Conservation (phyloP, 768 basidiomycete species). For the Naganishia kalamii region DNA sequence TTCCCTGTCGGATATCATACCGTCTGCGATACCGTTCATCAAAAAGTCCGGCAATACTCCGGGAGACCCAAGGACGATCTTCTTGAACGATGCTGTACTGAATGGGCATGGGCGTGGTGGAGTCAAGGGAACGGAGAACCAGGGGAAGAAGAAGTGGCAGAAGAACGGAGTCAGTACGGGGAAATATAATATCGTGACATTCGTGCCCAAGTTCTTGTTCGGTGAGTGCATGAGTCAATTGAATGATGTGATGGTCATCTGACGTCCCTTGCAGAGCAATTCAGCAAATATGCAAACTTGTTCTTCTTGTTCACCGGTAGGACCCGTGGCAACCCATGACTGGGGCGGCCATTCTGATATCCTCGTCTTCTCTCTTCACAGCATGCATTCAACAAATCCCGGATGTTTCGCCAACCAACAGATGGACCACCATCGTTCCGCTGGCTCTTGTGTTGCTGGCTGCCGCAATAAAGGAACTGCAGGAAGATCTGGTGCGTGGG, state of each 20-base stretch:
- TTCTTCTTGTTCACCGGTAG: conserved; percentile 89
- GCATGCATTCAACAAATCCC: conserved; percentile 97
- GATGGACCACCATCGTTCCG: conserved; percentile 89
- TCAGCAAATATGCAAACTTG: conserved; percentile 95
- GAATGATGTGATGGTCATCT: background rate
- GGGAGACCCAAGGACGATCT: conserved; percentile 56
- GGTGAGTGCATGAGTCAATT: conserved; percentile 53
- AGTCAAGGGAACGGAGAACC: conserved; percentile 60
- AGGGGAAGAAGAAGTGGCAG: conserved; percentile 23
- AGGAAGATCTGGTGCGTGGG: conserved; percentile 78
- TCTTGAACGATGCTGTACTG: conserved; percentile 67
- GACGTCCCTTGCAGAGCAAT: conserved; percentile 63
- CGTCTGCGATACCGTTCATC: conserved; percentile 8
- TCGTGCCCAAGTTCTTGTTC: conserved; percentile 84
- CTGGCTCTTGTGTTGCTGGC: conserved; percentile 80
- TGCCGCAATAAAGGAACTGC: conserved; percentile 88
- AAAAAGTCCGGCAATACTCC: conserved; percentile 1
- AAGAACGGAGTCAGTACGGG: conserved; percentile 81
- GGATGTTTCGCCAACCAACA: conserved; percentile 90
- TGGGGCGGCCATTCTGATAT: too few relatives aligned
- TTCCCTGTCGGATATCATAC: conserved; percentile 1
- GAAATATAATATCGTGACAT: conserved; percentile 84
- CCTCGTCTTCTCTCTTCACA: conserved; percentile 14
- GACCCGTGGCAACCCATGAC: too few relatives aligned
- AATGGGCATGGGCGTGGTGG: conserved; percentile 46